These are phyloP conservation scores for Phycomyces blakesleeanus DNA, from an alignment of 192 early-diverging fungal species.

Conservation along the genomic window DNA sequence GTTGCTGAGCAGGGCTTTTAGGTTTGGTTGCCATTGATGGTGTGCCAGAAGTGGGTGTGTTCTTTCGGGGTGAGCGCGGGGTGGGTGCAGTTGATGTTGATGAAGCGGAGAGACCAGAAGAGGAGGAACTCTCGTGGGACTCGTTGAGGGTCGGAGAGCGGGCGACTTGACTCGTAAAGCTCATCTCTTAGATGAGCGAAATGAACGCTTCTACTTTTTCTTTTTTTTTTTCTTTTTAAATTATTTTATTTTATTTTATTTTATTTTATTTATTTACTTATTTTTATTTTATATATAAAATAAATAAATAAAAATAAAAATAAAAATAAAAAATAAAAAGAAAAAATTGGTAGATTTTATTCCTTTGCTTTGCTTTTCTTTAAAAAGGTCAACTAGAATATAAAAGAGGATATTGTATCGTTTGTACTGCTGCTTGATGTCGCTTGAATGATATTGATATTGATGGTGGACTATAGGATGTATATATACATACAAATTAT, in stretches of 20 bases:
- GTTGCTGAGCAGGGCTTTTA: not conserved
- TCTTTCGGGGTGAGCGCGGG: conserved; percentile 1
- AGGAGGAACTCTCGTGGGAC: not conserved
- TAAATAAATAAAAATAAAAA: not conserved
- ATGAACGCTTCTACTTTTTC: not conserved
- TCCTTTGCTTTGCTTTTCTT: not conserved
- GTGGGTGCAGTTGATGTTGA: not conserved
- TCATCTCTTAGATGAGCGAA: not conserved
- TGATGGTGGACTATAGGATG: not conserved
- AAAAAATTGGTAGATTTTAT: not conserved
- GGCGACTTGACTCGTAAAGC: not conserved
- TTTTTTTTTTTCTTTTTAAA: not conserved
- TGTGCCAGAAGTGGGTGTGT: not conserved
- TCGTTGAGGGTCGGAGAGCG: conserved; percentile 6
- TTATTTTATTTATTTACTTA: too few species aligned
- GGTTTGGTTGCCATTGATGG: not conserved
- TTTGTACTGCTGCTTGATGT: too few species aligned
- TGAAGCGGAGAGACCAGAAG: not conserved
- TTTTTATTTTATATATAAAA: not conserved
- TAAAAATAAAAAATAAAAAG: not conserved
- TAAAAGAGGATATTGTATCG: too few species aligned
- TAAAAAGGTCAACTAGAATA: too few species aligned
- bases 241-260: too few species aligned
- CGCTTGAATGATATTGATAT: too few species aligned
- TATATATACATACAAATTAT: not conserved